These are phyloP conservation scores for Cutaneotrichosporon cyanovorans DNA, from an alignment of 1,284 basidiomycete genomes.

Conservation along the genomic window DNA sequence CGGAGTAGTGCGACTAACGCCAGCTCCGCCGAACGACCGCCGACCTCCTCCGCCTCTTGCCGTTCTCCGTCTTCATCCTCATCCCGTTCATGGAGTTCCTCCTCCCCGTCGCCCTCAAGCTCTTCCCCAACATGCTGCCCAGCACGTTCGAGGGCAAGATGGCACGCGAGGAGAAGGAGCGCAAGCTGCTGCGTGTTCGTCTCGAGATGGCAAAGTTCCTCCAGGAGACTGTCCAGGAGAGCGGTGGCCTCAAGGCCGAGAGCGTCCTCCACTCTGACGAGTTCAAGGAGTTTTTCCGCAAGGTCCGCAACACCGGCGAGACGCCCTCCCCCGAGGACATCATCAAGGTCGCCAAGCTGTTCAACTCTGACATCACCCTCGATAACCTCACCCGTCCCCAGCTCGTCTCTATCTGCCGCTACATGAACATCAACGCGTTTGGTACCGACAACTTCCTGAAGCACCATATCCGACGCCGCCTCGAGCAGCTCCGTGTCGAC, in stretches of 20 bases:
- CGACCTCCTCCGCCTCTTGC: slow-evolving; percentile 84
- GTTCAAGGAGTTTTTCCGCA: slow-evolving; percentile 99
- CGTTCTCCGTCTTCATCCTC: slow-evolving; percentile 89
- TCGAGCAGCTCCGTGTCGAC: slow-evolving; percentile 79
- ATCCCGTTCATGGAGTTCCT: slow-evolving; percentile 98
- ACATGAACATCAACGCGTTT: slow-evolving; percentile 97
- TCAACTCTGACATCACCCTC: slow-evolving; percentile 94
- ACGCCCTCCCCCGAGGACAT: slow-evolving; percentile 80
- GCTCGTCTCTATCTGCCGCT: slow-evolving; percentile 91
- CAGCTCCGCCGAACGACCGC: slow-evolving; percentile 87
- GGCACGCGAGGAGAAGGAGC: slow-evolving; percentile 92
- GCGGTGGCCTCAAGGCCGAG: slow-evolving; percentile 80
- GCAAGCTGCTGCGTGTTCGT: slow-evolving; percentile 87
- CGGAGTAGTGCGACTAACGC: neutral
- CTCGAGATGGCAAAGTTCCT: slow-evolving; percentile 99
- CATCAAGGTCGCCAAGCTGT: slow-evolving; percentile 89
- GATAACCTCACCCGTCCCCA: slow-evolving; percentile 97
- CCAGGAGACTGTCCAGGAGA: slow-evolving; percentile 89
- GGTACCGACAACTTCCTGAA: slow-evolving; percentile 98
- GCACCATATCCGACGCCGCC: slow-evolving; percentile 78
- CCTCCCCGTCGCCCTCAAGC: slow-evolving; percentile 90
- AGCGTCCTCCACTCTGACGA: slow-evolving; percentile 86
- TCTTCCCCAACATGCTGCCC: slow-evolving; percentile 98
- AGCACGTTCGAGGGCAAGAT: slow-evolving; percentile 98
- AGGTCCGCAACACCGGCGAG: slow-evolving; percentile 93